Evolutionary conservation across 2,329 filamentous ascomycete genomes (phyloP).

Genomic region (Pseudogymnoascus sp.): DNA sequence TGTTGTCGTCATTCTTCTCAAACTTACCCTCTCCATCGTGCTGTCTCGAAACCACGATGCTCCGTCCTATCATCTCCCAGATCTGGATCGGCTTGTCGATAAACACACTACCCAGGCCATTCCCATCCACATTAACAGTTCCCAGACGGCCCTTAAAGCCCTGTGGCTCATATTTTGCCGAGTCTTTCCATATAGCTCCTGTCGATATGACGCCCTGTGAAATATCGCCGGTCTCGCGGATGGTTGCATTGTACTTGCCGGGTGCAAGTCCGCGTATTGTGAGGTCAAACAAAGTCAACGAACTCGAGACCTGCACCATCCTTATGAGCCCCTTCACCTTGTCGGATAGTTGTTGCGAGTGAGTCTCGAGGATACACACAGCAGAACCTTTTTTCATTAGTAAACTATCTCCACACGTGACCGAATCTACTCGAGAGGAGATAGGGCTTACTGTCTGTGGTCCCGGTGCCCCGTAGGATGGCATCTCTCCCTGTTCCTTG

Average conservation of each 20-base stretch:
- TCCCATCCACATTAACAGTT: constrained; percentile 62
- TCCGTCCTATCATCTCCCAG: constrained; percentile 93
- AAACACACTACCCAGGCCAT: constrained; percentile 72
- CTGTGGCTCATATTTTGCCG: constrained; percentile 29
- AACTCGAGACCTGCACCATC: constrained; percentile 83
- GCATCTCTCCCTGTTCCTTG: constrained; percentile 87
- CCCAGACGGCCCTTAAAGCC: constrained; percentile 60
- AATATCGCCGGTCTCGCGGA: constrained; percentile 82
- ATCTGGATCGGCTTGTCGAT: constrained; percentile 75
- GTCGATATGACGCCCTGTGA: constrained; percentile 74
- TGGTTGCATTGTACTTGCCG: constrained; percentile 74
- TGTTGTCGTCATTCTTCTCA: constrained; percentile 70
- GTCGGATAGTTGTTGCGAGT: constrained; percentile 50
- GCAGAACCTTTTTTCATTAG: constrained; percentile 53
- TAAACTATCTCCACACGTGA: constrained; percentile 12
- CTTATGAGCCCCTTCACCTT: constrained; percentile 79
- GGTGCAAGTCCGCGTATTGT: constrained; percentile 74
- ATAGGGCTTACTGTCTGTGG: constrained; percentile 63
- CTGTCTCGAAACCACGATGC: constrained; percentile 72
- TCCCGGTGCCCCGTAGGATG: constrained; percentile 82
- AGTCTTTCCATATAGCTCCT: constrained; percentile 65
- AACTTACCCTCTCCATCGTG: constrained; percentile 50
- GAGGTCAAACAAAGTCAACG: constrained; percentile 76
- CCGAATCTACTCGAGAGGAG: not conserved
- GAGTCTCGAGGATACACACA: constrained; percentile 92